These are phyloP conservation scores for Xylona heveae DNA, from an alignment of 495 filamentous ascomycete genomes.

Conservation along the genomic window DNA sequence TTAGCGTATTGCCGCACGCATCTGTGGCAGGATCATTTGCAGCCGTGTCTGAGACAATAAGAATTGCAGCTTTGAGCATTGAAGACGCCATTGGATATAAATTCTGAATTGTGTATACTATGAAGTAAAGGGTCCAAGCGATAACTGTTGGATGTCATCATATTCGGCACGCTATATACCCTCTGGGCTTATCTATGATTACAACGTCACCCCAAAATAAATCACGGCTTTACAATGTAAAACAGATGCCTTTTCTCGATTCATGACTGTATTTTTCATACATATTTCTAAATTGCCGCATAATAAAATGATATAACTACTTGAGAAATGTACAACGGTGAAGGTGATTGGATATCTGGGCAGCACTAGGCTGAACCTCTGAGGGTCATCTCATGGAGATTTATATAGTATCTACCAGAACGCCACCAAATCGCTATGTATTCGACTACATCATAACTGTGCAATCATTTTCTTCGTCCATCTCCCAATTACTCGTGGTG, in stretches of 20 bases:
- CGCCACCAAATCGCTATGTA: too few relatives aligned
- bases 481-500: too few relatives aligned
- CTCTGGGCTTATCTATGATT: too few relatives aligned
- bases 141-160: conserved; percentile 1
- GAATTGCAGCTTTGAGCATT: conserved; percentile 43
- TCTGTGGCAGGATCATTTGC: conserved; percentile 63
- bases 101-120: too few relatives aligned
- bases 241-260: neutral
- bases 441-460: too few relatives aligned
- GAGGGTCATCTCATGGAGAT: neutral
- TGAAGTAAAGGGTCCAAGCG: too few relatives aligned
- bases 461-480: too few relatives aligned
- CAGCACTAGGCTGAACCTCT: neutral
- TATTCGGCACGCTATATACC: too few relatives aligned
- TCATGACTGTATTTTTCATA: neutral
- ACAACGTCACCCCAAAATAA: too few relatives aligned
- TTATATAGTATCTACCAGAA: conserved; percentile 2
- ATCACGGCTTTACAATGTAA: neutral
- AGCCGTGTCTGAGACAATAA: conserved; percentile 90
- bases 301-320: neutral
- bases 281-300: too few relatives aligned
- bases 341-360: neutral
- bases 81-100: conserved; percentile 5
- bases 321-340: conserved; percentile 1
- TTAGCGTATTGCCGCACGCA: conserved; percentile 37